Conservation (phyloP, 495 filamentous ascomycete species). For the Xylaria palmicola region DNA sequence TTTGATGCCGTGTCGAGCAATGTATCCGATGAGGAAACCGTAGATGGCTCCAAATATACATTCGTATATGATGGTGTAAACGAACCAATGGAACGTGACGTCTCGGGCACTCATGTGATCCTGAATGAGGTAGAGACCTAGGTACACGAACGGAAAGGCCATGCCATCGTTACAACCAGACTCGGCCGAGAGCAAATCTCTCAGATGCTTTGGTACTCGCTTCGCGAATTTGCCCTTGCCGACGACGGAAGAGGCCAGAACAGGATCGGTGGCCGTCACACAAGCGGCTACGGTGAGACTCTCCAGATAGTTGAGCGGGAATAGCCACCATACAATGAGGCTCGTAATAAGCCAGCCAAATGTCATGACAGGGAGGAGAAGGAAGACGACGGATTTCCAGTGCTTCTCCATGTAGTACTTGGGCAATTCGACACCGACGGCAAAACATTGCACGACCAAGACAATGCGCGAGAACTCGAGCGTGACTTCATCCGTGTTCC, state of each 20-base stretch:
- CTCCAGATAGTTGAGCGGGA: constrained; percentile 84
- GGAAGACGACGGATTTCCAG: constrained; percentile 87
- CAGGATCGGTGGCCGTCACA: constrained; percentile 96
- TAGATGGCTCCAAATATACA: constrained; percentile 91
- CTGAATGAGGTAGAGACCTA: constrained; percentile 81
- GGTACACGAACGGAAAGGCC: constrained; percentile 98
- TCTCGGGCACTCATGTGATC: constrained; percentile 65
- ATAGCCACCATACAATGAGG: constrained; percentile 96
- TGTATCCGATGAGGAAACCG: constrained; percentile 84
- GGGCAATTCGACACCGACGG: constrained; percentile 97
- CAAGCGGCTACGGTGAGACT: constrained; percentile 85
- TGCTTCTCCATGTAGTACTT: constrained; percentile 98
- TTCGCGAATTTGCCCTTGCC: constrained; percentile 99
- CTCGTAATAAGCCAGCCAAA: constrained; percentile 94
- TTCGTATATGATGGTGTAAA: constrained; percentile 89
- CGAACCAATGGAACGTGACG: constrained; percentile 85
- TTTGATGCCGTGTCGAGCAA: constrained; percentile 87
- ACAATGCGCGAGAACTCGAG: constrained; percentile 97
- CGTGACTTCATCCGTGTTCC: constrained; percentile 91
- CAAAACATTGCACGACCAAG: constrained; percentile 98
- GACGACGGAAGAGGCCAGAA: constrained; percentile 95
- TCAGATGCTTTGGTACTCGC: constrained; percentile 92
- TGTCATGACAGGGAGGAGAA: constrained; percentile 95
- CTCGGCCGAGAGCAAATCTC: constrained; percentile 93
- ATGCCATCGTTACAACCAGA: constrained; percentile 99